These are phyloP conservation scores for Calophaca sinica DNA, from an alignment of 306 rosid species.

Conservation along the genomic window DNA sequence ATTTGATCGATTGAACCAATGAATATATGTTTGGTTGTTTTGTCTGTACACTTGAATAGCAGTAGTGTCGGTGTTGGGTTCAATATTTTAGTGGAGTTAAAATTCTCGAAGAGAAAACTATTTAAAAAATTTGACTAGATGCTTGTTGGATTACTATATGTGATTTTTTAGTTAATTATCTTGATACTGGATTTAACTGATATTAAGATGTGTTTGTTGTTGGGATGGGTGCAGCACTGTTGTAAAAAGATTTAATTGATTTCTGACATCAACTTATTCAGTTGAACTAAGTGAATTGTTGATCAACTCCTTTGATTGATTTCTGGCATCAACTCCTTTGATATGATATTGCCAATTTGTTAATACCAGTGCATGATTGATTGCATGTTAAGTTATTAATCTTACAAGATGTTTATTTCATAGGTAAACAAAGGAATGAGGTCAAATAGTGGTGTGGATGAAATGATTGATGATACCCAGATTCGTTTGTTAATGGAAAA, in stretches of 20 bases:
- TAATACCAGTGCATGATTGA: no score
- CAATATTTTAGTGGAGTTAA: no score
- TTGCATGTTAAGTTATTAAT: neutral
- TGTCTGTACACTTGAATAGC: no score
- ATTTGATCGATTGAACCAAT: no score
- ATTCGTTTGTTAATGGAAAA: constrained; percentile 61
- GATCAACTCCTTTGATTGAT: no score
- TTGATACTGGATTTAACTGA: neutral
- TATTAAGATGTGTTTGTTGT: constrained; percentile 11
- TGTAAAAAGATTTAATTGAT: constrained; percentile 14
- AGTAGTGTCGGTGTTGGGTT: no score
- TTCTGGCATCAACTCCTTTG: no score
- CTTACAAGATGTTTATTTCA: constrained; percentile 28
- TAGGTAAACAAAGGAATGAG: constrained; percentile 55
- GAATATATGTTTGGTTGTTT: no score
- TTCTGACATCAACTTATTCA: constrained; percentile 12
- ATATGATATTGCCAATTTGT: neutral
- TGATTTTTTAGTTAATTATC: neutral
- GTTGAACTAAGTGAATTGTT: neutral
- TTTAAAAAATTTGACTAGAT: no score
- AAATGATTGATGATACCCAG: constrained; percentile 41
- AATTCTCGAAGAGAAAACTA: no score
- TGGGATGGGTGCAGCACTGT: constrained; percentile 4
- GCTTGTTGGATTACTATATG: no score
- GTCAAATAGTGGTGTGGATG: constrained; percentile 40